These are phyloP conservation scores for Schrenkiella parvula DNA, from an alignment of 345 rosid genomes.

Conservation along the genomic window DNA sequence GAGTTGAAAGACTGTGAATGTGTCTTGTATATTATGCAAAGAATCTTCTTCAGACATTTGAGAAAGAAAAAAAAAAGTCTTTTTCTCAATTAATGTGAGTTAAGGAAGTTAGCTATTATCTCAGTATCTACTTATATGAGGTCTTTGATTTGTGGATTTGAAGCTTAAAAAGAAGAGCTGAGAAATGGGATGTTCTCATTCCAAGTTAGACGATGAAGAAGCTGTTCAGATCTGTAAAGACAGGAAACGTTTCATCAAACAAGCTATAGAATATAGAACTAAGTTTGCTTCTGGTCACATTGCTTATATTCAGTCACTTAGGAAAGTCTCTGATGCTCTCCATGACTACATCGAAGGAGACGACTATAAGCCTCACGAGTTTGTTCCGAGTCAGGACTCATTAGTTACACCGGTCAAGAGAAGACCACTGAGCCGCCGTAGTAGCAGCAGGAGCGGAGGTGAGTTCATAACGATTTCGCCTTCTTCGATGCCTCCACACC, in stretches of 20 bases:
- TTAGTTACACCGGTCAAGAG: conserved; percentile 62
- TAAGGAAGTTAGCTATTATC: not conserved
- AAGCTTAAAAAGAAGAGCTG: conserved; percentile 1
- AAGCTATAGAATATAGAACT: conserved; percentile 84
- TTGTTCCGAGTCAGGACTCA: conserved; percentile 32
- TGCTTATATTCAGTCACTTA: conserved; percentile 79
- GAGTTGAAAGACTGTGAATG: not conserved
- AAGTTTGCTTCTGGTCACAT: conserved; percentile 69
- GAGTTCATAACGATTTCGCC: conserved; percentile 72
- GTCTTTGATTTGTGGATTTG: not conserved
- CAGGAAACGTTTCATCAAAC: conserved; percentile 79
- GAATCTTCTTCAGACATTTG: conserved; percentile 18
- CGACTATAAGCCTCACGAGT: conserved; percentile 49
- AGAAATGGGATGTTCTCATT: conserved; percentile 93
- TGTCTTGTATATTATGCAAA: conserved; percentile 28
- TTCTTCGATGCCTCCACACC: conserved; percentile 22
- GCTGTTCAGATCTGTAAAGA: conserved; percentile 96
- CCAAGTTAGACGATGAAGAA: conserved; percentile 84
- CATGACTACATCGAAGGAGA: conserved; percentile 70
- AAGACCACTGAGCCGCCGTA: conserved; percentile 18
- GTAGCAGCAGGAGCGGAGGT: conserved; percentile 16
- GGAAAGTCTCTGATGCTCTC: conserved; percentile 83
- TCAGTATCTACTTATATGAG: not conserved
- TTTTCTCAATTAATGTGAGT: not conserved
- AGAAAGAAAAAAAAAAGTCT: not conserved